These are phyloP conservation scores for Monosporascus sp. DNA, from an alignment of 2,329 filamentous ascomycete species.

Conservation along the genomic window DNA sequence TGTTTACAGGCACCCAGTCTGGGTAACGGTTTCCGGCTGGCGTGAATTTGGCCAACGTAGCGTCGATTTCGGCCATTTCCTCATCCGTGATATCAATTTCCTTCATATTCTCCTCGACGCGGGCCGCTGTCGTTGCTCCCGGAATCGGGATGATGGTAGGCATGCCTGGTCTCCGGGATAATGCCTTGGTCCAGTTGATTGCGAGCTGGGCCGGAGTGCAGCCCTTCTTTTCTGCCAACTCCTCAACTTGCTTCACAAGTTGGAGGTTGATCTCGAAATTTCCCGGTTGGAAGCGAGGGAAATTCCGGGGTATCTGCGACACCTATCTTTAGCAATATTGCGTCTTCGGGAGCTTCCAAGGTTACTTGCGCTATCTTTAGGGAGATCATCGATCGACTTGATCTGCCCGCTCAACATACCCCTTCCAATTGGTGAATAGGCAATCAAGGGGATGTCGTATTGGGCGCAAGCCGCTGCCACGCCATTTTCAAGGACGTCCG, in stretches of 20 bases:
- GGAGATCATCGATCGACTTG: slow-evolving; percentile 49
- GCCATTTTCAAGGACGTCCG: slow-evolving; percentile 45
- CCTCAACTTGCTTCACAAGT: slow-evolving; percentile 52
- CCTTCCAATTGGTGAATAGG: slow-evolving; percentile 21
- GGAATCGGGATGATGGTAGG: slow-evolving; percentile 61
- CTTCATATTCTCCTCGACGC: slow-evolving; percentile 57
- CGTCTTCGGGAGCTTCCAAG: not conserved
- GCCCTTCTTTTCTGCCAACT: slow-evolving; percentile 54
- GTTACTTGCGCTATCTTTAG: slow-evolving; percentile 36
- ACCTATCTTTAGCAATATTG: no score
- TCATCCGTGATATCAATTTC: slow-evolving; percentile 42
- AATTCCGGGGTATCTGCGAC: slow-evolving; percentile 25
- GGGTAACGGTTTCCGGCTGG: slow-evolving; percentile 46
- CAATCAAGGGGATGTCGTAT: slow-evolving; percentile 32
- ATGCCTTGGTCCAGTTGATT: slow-evolving; percentile 54
- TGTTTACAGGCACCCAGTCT: slow-evolving; percentile 28
- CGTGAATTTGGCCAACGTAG: slow-evolving; percentile 42
- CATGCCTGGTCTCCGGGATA: slow-evolving; percentile 47
- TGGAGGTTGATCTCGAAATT: slow-evolving; percentile 60
- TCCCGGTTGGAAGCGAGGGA: slow-evolving; percentile 58
- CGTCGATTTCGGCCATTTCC: slow-evolving; percentile 47
- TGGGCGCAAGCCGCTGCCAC: slow-evolving; percentile 44
- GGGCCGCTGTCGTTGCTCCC: slow-evolving; percentile 50
- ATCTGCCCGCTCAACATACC: slow-evolving; percentile 50
- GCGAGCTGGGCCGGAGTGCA: slow-evolving; percentile 61